Base-by-base conservation (phyloP, 208 protist species). In the Crithidia brevicula region DNA sequence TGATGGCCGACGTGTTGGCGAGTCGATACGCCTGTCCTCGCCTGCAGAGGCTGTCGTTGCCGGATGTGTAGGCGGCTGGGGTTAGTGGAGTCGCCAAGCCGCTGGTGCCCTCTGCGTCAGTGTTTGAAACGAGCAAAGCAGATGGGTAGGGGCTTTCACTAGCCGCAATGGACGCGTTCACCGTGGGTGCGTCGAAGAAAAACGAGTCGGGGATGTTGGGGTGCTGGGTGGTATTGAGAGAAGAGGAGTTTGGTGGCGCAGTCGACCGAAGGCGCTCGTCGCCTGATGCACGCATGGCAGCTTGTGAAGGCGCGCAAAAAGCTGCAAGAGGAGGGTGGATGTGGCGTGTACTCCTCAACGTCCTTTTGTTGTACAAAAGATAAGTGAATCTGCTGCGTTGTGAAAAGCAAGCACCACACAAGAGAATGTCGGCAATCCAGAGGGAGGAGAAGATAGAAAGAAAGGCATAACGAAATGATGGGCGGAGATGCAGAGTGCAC, bases 161-260 rank as follows among this genome's bases (percentile, higher is more conserved):
- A 5, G 15, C 15, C 7, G 40, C 13, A 15, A 45, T 2, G 22
- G 54, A 54, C 13, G 45, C 34, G 65, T 56, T 33, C n/a, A 51
- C 33, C 6, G 47, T 53, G 16, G 40, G 65, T 46, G 65, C 22
- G 45, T 72, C 54, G 36, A 50, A 52, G 46, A 70, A 72, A 20
- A 42, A 47, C 25, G 52, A 22, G 45, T 56, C 45, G 1, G 25
- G 49, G 2, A 50, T 43, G 10, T 18, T 45, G 3, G 52, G 30
- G 1, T 30, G 15, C 16, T 28, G 52, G 16, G 53, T 52, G 10
- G 28, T 16, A 30, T 16, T 38, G 22, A 49, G 23, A 33, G 8
- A 34, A 13, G 54, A 34, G 11, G 38, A 23, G 38, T 22, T 9
- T 38, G 58, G 28, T 20, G 58, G 3, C 20, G 58, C 28, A 52